Base-by-base conservation (phyloP, 164 flowering plant species). In the Nelumbo lutea region DNA sequence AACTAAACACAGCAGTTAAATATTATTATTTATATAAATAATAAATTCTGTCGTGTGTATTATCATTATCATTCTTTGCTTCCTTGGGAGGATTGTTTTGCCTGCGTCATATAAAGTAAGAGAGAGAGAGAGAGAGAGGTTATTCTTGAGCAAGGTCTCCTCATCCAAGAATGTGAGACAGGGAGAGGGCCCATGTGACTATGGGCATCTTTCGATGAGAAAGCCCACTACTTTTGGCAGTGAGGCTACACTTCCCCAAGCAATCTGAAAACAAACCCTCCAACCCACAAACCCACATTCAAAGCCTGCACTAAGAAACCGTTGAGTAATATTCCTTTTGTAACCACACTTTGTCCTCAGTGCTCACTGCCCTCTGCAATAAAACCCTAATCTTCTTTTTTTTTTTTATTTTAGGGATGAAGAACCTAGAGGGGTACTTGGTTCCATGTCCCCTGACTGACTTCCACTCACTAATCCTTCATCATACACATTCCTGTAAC, bases 181-280 rank as follows among this genome's bases (percentile, higher is more conserved):
- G 38, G 66, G 42, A 3, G 3, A 5, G 8, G 14, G 64, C 8
- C 42, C 77, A 79, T 64, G 78, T 73, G 82, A 71, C n/a, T 27
- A 60, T 43, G 59, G 59, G 74, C 70, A 76, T 45, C 51, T 56
- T 39, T 41, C 62, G 42, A 59, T 59, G 62, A 59, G 43, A 57
- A 66, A 56, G 61, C 69, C 60, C 69, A 53, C 61, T 40, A 66
- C 61, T 55, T 66, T 41, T 44, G 52, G 5, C 62, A 67, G 61
- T 44, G 42, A 42, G 69, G 69, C 14, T 56, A 56, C 69, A 6
- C 5, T n/a, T 42, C 44, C 69, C 61, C n/a, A 67, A 57, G 59
- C 39, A 67, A 67, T 8, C 42, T 59, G 39, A 41, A 59, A 1
- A 9, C 42, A 3, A 11, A 9, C n/a, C n/a, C 38, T 6, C 60